Evolutionary conservation across 352 stramenopile species (phyloP), one percentile per base, ranked within the genome.

Genomic region (Pseudoperonospora humuli): DNA sequence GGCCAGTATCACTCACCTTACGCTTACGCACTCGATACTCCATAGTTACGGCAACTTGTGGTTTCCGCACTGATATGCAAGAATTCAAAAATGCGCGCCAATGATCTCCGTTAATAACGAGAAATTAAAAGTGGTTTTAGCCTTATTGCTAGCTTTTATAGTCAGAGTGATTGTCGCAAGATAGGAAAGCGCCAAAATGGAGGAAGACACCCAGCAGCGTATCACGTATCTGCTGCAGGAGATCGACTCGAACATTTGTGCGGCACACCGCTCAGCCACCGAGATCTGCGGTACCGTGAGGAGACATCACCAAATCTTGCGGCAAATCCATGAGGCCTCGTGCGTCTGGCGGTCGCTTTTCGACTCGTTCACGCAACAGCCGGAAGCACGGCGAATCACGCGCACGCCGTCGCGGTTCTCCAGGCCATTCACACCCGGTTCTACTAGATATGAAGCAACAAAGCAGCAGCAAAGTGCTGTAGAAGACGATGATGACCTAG

Each of bases 141-240:
- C 7, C 7, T 39, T 17, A 39, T 10, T 27, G 13, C 10, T 38
- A 38, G 5, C 3, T 40, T 51, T 38, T 23, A 20, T 11, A 33
- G 15, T 36, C 19, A 45, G 42, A 58, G 37, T 53, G 50, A 54
- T 49, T 37, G 44, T 59, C 36, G 2, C 9, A 21, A 14, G 28
- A 58, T 54, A 42, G 28, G 13, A 47, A 55, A 39, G 59, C 54
- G 54, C 48, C 29, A 64, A 70, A 61, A 84, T 82, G 75, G 73
- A 87, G 28, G 77, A 90, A 48, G 70, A 81, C 40, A 51, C 63
- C 17, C 70, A 90, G 59, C 78, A 90, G 59, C 75, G 75, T 15
- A 78, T 90, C 58, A 90, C 78, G 52, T 87, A 84, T 64, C 49
- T 90, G 47, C 61, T 90, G 47, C 73, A 87, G 61, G 78, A 90